phyloP scores from a whole-genome alignment of 768 basidiomycete species.

The Pisolithus sp. region DNA sequence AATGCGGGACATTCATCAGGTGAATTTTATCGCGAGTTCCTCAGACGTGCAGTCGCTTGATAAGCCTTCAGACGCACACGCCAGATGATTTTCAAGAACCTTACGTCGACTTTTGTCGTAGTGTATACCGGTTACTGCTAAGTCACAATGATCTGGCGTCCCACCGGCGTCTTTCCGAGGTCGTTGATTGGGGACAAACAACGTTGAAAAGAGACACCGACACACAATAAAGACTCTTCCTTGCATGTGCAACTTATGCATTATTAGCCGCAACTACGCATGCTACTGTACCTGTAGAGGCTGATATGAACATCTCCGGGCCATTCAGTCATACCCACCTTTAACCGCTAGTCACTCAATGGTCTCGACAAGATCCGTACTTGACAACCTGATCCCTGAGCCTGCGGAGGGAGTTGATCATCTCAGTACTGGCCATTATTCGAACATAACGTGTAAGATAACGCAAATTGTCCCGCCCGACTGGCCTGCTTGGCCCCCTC shows the following conservation, averaged over 20 bases:
- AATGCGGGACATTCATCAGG: slow-evolving; percentile 45
- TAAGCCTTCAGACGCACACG: slow-evolving; percentile 2
- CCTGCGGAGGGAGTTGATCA: too few relatives aligned
- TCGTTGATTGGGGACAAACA: slow-evolving; percentile 25
- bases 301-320: neutral
- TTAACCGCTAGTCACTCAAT: too few relatives aligned
- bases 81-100: slow-evolving; percentile 14
- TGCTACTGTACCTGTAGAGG: neutral
- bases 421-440: too few relatives aligned
- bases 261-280: neutral
- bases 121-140: slow-evolving; percentile 23
- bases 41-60: neutral
- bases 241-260: neutral
- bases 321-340: too few relatives aligned
- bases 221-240: neutral
- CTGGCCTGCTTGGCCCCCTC: too few relatives aligned
- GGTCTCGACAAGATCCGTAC: too few relatives aligned
- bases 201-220: slow-evolving; percentile 8
- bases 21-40: slow-evolving; percentile 14
- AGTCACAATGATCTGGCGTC: slow-evolving; percentile 26
- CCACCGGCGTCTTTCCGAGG: slow-evolving; percentile 27
- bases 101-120: slow-evolving; percentile 32
- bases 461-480: too few relatives aligned
- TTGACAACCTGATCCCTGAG: too few relatives aligned
- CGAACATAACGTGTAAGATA: too few relatives aligned